phyloP scores from a whole-genome alignment of 139 green algal species.

The Closterium sp. region DNA sequence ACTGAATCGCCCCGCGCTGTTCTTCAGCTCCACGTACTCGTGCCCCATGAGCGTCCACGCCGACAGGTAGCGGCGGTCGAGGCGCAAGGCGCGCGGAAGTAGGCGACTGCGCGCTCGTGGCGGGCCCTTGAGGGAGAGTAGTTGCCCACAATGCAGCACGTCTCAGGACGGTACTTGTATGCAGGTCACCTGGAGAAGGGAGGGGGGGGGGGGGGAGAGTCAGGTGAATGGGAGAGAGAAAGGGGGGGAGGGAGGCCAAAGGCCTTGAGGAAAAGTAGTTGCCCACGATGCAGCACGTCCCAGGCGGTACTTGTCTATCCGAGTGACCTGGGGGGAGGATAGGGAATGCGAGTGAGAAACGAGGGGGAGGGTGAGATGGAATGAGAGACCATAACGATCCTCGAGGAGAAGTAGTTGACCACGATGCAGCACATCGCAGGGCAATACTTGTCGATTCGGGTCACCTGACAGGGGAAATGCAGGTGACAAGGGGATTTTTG shows the following conservation, averaged over 20 bases:
- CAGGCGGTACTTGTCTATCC: conserved; percentile 85
- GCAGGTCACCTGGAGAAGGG: conserved; percentile 39
- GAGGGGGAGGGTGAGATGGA: background rate
- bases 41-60: conserved; percentile 99
- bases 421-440: conserved; percentile 88
- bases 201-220: background rate
- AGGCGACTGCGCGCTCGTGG: conserved; percentile 80
- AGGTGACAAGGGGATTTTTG: background rate
- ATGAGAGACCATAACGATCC: conserved; percentile 66
- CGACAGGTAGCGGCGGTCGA: conserved; percentile 79
- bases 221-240: background rate
- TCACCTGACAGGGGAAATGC: too few relatives aligned
- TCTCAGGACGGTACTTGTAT: conserved; percentile 87
- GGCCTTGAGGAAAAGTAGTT: conserved; percentile 97
- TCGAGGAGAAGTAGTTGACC: conserved; percentile 97
- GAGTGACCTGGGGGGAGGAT: conserved; percentile 37
- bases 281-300: conserved; percentile 88
- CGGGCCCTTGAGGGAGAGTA: conserved; percentile 90
- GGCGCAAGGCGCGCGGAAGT: conserved; percentile 88
- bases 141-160: conserved; percentile 91
- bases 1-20: conserved; percentile 80
- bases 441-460: conserved; percentile 91
- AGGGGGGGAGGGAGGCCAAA: background rate
- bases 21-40: conserved; percentile 98
- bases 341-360: background rate